Evolutionary conservation across 73 alveolate genomes (phyloP), one percentile per base, ranked within the genome.

Genomic region (Blepharisma japonicum): DNA sequence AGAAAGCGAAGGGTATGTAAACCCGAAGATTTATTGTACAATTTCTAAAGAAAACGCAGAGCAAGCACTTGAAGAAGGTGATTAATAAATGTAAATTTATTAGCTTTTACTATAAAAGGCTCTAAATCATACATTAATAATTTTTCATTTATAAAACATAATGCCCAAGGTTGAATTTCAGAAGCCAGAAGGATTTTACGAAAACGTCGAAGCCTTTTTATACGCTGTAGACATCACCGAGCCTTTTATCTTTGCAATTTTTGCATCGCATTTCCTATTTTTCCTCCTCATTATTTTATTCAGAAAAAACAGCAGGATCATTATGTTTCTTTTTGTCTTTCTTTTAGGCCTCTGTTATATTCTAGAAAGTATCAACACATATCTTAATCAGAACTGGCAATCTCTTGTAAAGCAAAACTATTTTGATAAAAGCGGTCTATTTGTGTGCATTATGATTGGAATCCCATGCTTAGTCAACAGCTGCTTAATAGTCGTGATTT

Each of bases 361-460:
- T 5, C 4, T 61, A 5, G 74, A 61, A 25, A 20, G 5, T 3
- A 14, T 61, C 2, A 61, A 61, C 47, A 25, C 14, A 61, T 61
- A 61, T 39, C 46, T 61, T 14, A 39, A 14, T 8, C 18, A 25
- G 11, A 61, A 61, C 74, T 61, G 74, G 74, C 14, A 61, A 61
- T 14, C 11, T 14, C 23, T 14, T 25, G 46, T 39, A 61, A 61
- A 14, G 11, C 74, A 61, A 39, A 61, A 61, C 47, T 61, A 61
- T 61, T 61, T 61, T 5, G 74, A 61, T 5, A 61, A 25, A 20
- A 14, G 47, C 14, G 74, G 74, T 0, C 74, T 61, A 0, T 61
- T 61, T 61, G 47, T 61, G 11, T 61, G 74, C 23, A 61, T 61
- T 48, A 61, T 61, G 74, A 61, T 61, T 20, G 74, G 74, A n/a